Evolutionary conservation across 148 eudicot genomes (phyloP), one percentile per base, ranked within the genome.

Genomic region (Beta vulgaris): DNA sequence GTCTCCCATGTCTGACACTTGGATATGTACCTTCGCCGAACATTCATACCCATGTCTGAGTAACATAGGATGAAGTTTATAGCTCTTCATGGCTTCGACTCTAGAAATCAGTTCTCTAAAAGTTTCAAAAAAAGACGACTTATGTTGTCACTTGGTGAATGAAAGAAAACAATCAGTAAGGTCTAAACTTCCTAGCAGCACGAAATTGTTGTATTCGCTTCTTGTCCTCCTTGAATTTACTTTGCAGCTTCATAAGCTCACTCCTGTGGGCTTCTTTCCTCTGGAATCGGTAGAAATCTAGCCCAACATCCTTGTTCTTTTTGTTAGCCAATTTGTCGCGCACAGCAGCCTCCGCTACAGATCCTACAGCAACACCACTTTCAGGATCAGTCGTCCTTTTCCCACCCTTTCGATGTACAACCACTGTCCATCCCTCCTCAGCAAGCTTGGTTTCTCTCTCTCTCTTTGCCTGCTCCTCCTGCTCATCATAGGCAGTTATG

Each of bases 351-450:
- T 83, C 89, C 55, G 93, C 89, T 71, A 90, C 97, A 70, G 98
- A 87, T 44, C 97, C 98, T 74, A 94, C 97, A 39, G 85, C 85
- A 63, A 87, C 78, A 68, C 98, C 98, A 85, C 88, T 91, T 80
- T 91, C 98, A 77, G 91, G 73, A 70, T 91, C 98, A 40, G 92
- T 84, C 13, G 97, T 94, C 86, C 87, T 94, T 82, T 91, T 94
- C 76, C 98, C 88, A 34, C 96, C 97, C 79, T 91, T 91, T 18
- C 86, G 90, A 70, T 90, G 98, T 65, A 78, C 86, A 29, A 94
- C 97, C 75, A 94, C 93, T 31, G 97, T 91, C 97, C 97, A 94
- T 25, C 97, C 98, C n/a, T 87, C 98, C 67, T 91, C 97, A 57
- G 93, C 89, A 73, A 91, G 88, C 53, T 78, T 82, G 18, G 82